Evolutionary conservation across 2,329 filamentous ascomycete genomes (phyloP).

Genomic region (Fusarium redolens): DNA sequence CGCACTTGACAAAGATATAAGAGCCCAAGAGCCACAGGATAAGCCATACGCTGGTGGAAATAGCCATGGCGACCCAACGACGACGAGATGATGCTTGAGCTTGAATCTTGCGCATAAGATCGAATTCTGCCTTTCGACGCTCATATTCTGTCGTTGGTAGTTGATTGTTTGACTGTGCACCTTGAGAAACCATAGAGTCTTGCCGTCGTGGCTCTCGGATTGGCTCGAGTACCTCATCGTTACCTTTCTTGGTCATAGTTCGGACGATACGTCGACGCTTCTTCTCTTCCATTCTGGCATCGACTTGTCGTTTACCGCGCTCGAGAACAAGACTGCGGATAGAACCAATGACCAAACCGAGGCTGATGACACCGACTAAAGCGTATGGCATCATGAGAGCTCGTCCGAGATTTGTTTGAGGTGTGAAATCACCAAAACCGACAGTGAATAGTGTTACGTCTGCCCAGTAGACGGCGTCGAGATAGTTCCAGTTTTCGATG

Average conservation of each 20-base stretch:
- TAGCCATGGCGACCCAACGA: conserved; percentile 77
- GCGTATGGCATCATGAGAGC: conserved; percentile 86
- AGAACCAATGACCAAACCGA: conserved; percentile 85
- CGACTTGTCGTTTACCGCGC: conserved; percentile 64
- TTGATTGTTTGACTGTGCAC: conserved; percentile 9
- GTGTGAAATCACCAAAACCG: conserved; percentile 68
- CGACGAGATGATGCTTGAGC: conserved; percentile 70
- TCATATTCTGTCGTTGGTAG: conserved; percentile 59
- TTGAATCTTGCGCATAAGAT: conserved; percentile 86
- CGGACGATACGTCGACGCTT: conserved; percentile 62
- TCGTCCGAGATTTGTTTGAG: conserved; percentile 66
- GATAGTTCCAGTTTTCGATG: conserved; percentile 79
- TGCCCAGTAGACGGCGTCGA: conserved; percentile 83
- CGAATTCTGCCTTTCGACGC: conserved; percentile 76
- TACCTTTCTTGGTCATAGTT: conserved; percentile 57
- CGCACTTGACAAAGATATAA: conserved; percentile 72
- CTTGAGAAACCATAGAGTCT: conserved; percentile 18
- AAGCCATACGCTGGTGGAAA: conserved; percentile 76
- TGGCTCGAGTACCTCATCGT: conserved; percentile 62
- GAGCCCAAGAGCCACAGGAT: conserved; percentile 86
- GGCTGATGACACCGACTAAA: conserved; percentile 83
- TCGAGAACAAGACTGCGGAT: conserved; percentile 76
- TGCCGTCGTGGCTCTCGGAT: conserved; percentile 46
- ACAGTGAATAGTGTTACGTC: conserved; percentile 77
- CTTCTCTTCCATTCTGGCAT: conserved; percentile 70